A percentile compares a stretch with the other conserved stretches of the same genome.
Evolutionary conservation across 2,329 filamentous ascomycete genomes (phyloP).

Genomic region (Apiospora sp.): DNA sequence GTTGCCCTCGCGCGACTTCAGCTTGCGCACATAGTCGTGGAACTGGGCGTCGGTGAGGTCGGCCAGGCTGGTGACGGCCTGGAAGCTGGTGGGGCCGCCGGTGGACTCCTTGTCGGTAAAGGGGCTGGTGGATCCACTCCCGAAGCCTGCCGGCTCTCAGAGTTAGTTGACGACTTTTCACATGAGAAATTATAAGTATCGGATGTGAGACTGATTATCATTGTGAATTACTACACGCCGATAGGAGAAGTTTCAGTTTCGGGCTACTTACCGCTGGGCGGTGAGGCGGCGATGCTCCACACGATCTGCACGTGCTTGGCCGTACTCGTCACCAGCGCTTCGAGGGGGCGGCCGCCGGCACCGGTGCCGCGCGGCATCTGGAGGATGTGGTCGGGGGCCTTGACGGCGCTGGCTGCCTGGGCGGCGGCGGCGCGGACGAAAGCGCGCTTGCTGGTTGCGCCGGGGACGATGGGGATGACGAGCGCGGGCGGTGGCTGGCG

Average conservation of each 20-base stretch:
- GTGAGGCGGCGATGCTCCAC: neutral
- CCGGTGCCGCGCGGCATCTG: neutral
- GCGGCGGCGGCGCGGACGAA: neutral
- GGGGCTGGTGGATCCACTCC: neutral
- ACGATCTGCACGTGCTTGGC: conserved; percentile 1
- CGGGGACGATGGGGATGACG: neutral
- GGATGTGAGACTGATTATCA: neutral
- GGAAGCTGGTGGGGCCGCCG: neutral
- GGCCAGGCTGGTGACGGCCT: conserved; percentile 1
- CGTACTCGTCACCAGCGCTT: neutral
- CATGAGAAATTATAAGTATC: no score
- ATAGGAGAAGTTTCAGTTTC: no score
- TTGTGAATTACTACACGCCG: neutral
- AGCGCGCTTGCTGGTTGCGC: conserved; percentile 8
- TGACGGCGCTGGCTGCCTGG: neutral
- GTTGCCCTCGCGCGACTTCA: neutral
- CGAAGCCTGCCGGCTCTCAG: neutral
- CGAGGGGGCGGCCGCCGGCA: neutral
- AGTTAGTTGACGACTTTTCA: no score
- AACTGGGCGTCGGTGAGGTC: conserved; percentile 8
- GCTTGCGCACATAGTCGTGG: neutral
- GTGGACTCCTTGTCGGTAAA: neutral
- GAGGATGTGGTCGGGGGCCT: conserved; percentile 12
- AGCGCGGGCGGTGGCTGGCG: neutral
- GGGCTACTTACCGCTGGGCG: neutral